phyloP scores from a whole-genome alignment of 345 rosid species.

The Iberis pinnata region DNA sequence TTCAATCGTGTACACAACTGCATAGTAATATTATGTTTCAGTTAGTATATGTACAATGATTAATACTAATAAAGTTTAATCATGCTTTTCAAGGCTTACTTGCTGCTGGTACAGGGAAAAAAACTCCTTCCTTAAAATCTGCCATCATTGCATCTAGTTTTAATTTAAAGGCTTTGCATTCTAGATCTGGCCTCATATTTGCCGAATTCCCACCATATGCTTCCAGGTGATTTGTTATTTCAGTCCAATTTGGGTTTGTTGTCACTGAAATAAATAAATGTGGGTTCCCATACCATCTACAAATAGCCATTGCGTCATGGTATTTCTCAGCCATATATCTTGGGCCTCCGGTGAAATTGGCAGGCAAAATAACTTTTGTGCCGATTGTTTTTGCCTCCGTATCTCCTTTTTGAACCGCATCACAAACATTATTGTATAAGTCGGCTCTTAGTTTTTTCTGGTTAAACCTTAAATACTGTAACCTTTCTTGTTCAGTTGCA shows the following conservation, averaged over 20 bases:
- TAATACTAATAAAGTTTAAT: too few relatives aligned
- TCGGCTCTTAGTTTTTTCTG: background rate
- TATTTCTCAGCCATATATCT: background rate
- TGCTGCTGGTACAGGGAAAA: background rate
- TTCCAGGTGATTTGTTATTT: background rate
- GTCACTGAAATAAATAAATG: background rate
- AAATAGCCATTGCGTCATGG: conserved; percentile 12
- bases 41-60: too few relatives aligned
- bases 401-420: background rate
- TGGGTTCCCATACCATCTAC: background rate
- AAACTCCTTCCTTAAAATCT: background rate
- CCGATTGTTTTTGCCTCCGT: background rate
- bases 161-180: background rate
- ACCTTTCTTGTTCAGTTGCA: background rate
- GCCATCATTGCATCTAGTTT: background rate
- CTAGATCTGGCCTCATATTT: background rate
- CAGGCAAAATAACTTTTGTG: background rate
- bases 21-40: too few relatives aligned
- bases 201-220: background rate
- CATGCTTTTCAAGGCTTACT: too few relatives aligned
- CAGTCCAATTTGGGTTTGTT: background rate
- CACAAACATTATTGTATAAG: conserved; percentile 3
- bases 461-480: background rate
- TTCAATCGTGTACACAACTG: background rate
- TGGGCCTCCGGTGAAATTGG: background rate